A percentile compares a stretch with the other conserved stretches of the same genome.
phyloP scores from a whole-genome alignment of 2,329 filamentous ascomycete species.

The Nigrospora oryzae region DNA sequence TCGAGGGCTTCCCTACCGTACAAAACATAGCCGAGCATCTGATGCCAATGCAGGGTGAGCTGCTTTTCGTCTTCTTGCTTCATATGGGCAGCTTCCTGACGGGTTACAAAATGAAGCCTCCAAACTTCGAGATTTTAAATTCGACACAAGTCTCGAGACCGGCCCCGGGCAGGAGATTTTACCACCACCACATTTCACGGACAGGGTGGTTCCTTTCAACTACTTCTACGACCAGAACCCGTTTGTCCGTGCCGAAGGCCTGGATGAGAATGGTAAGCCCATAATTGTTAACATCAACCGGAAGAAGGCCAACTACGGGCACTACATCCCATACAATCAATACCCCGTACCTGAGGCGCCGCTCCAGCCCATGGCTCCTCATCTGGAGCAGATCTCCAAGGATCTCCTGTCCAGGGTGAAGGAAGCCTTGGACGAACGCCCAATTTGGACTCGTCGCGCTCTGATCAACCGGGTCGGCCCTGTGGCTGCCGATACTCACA shows the following conservation, averaged over 20 bases:
- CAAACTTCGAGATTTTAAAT: conserved; percentile 52
- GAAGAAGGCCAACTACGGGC: conserved; percentile 40
- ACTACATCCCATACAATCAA: conserved; percentile 52
- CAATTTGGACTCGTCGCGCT: conserved; percentile 79
- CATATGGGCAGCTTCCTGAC: not conserved
- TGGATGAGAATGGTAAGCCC: conserved; percentile 43
- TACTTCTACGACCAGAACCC: conserved; percentile 83
- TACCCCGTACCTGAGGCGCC: conserved; percentile 57
- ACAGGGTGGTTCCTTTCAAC: conserved; percentile 65
- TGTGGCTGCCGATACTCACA: conserved; percentile 41
- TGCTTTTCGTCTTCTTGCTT: not conserved
- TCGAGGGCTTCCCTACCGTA: conserved; percentile 60
- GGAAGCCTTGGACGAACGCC: conserved; percentile 61
- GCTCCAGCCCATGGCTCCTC: conserved; percentile 46
- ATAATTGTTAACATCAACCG: conserved; percentile 49
- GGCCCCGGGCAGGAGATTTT: conserved; percentile 60
- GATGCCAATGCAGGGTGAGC: conserved; percentile 59
- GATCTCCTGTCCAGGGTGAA: conserved; percentile 57
- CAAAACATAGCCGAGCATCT: conserved; percentile 63
- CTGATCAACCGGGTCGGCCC: conserved; percentile 63
- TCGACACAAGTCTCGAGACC: conserved; percentile 54
- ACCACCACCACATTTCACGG: conserved; percentile 71
- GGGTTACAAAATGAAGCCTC: conserved; percentile 27
- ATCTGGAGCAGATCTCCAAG: conserved; percentile 49
- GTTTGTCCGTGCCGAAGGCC: conserved; percentile 55